Evolutionary conservation across 116 monocot species (phyloP), one percentile per base, ranked within the genome.

Genomic region (Phalaenopsis hybrid): DNA sequence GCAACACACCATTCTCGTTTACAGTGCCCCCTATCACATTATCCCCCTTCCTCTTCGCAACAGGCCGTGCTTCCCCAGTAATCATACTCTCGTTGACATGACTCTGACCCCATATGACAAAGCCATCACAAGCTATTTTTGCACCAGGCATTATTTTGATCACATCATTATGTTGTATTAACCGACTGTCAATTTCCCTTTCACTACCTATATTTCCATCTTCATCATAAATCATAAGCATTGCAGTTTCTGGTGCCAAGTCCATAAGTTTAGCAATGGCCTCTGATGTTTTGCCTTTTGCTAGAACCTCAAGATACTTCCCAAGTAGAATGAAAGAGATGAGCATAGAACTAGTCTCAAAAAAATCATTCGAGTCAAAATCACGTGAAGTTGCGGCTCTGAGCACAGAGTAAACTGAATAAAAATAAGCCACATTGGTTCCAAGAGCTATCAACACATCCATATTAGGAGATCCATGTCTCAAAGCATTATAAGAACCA

Each of bases 81-180:
- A 96, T 92, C 96, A 96, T 96, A 87, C 96, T 92, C 75, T 96
- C 96, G 81, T 96, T 92, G n/a, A 96, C 92, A 89, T 96, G 89
- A 79, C 94, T 96, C 77, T 94, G 94, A 7, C 96, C 96, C 91
- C 96, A 92, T 82, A 91, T 88, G 34, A 96, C 94, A 84, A 88
- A 80, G 45, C 96, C 96, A 88, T 96, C 96, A 20, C 91, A 92
- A 79, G 96, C 92, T 44, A 96, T 85, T 79, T 96, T 96, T 13
- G 81, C 92, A 82, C 96, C 94, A 8, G 96, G 92, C 21, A 92
- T 44, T 65, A 96, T 85, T 88, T 94, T 96, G 31, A 96, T 92
- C 58, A 92, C 89, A 85, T 96, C 96, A 87, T 96, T 90, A 82
- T 89, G 94, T 84, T 94, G 96, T 79, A 96, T 92, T 79, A 96